Evolutionary conservation across 495 filamentous ascomycete genomes (phyloP).

Genomic region (Chaetomidium leptoderma): DNA sequence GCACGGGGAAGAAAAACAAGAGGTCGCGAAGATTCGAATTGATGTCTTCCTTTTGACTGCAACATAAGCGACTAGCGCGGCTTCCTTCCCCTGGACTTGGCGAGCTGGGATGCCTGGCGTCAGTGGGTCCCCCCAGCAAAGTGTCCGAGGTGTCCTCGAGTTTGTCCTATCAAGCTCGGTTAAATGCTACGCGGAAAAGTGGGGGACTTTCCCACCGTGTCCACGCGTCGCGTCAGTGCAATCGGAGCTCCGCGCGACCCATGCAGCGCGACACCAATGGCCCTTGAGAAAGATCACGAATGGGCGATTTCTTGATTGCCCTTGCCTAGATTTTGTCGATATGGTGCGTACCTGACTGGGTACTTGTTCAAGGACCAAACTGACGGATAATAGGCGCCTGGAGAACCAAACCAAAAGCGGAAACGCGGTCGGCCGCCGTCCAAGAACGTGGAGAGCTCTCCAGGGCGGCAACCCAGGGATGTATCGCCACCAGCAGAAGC

Average conservation of each 20-base stretch:
- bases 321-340: constrained; percentile 16
- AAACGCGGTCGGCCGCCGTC: constrained; percentile 43
- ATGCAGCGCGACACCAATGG: constrained; percentile 5
- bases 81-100: no score
- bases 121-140: no score
- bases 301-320: constrained; percentile 3
- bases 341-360: constrained; percentile 24
- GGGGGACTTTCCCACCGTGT: no score
- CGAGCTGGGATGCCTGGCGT: no score
- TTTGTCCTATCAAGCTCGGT: no score
- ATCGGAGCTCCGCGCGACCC: no score
- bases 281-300: neutral
- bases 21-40: constrained; percentile 6
- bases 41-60: constrained; percentile 19
- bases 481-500: neutral
- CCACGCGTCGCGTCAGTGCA: no score
- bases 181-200: no score
- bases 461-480: constrained; percentile 11
- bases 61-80: neutral
- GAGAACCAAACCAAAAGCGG: constrained; percentile 37
- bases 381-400: constrained; percentile 29
- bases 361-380: neutral
- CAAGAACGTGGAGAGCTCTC: constrained; percentile 35
- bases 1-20: neutral
- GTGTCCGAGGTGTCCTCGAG: no score